Evolutionary conservation across 1,284 basidiomycete species (phyloP), one percentile per base, ranked within the genome.

Genomic region (Exobasidium cylindrosporum): DNA sequence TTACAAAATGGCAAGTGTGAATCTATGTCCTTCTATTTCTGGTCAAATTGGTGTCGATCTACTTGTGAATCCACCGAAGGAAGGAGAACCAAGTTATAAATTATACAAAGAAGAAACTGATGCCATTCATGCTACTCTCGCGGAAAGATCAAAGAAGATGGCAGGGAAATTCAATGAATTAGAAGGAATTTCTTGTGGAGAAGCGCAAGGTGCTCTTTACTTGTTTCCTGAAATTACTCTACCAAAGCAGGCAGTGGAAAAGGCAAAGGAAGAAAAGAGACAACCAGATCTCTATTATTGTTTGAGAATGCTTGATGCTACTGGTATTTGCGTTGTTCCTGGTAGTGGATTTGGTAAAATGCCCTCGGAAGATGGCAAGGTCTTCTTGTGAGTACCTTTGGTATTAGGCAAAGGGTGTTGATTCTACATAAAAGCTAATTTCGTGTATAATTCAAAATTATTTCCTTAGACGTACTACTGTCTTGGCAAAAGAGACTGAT

Each of bases 171-270:
- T 79, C 30, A 66, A 61, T 35, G 35, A 70, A 58, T 60, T 79
- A 5, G 64, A 64, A 0, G 76, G 76, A 0, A 66, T 79, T 1
- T 53, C 69, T 17, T 69, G 71, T 4, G 65, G 70, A 13, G 70
- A 73, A 23, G 76, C 77, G 1, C 89, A 91, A 29, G 95, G 94
- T 1, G 94, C 91, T 24, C 84, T 94, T 76, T 94, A 94, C 81
- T 84, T 94, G 47, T 93, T 89, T 84, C 92, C 91, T 17, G 83
- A 83, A 66, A 85, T 94, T 64, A 83, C 85, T 28, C 83, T 94
- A 44, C 86, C 76, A 0, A 58, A 62, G 14, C 62, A 62, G 26
- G 77, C 72, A 4, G 63, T 72, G 46, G 71, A 78, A 32, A 66
- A 57, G 1, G 77, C 76, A 1, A 61, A 69, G 58, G 58, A 65